phyloP scores from a whole-genome alignment of 2,329 filamentous ascomycete species.

The Penicillium paneum region DNA sequence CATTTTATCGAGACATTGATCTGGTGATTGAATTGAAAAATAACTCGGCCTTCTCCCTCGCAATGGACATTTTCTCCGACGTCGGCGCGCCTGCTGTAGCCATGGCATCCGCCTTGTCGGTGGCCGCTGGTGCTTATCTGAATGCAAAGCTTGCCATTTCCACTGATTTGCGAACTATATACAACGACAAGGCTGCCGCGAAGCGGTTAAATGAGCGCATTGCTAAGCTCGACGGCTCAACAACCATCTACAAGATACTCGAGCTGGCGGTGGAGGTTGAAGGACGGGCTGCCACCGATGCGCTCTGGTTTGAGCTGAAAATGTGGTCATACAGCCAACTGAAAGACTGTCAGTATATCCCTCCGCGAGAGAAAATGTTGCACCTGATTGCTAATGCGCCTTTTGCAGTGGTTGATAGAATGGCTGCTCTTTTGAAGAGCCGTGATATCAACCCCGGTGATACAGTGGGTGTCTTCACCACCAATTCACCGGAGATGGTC shows the following conservation, averaged over 20 bases:
- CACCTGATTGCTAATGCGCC: slow-evolving; percentile 4
- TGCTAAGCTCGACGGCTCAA: slow-evolving; percentile 37
- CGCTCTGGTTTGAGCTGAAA: slow-evolving; percentile 50
- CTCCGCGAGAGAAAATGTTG: background rate
- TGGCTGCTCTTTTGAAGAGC: slow-evolving; percentile 43
- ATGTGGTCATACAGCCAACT: slow-evolving; percentile 48
- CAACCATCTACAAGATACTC: slow-evolving; percentile 45
- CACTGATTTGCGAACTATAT: slow-evolving; percentile 39
- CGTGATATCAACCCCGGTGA: slow-evolving; percentile 41
- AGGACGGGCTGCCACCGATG: slow-evolving; percentile 38
- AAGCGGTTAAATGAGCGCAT: slow-evolving; percentile 38
- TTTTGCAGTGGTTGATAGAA: slow-evolving; percentile 42
- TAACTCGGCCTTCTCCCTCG: background rate
- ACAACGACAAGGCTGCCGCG: slow-evolving; percentile 32
- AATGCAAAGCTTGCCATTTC: slow-evolving; percentile 45
- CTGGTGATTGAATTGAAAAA: background rate
- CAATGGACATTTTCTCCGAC: slow-evolving; percentile 32
- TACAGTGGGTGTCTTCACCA: slow-evolving; percentile 47
- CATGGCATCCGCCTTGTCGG: slow-evolving; percentile 35
- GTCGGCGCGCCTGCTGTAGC: slow-evolving; percentile 29
- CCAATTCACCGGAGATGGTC: slow-evolving; percentile 51
- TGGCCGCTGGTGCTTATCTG: slow-evolving; percentile 41
- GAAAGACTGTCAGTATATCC: slow-evolving; percentile 38
- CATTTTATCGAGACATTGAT: background rate
- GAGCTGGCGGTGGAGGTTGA: slow-evolving; percentile 42